A percentile compares a stretch with the other conserved stretches of the same genome.
These are phyloP conservation scores for Grammothele lineata DNA, from an alignment of 768 basidiomycete species.

Conservation along the genomic window DNA sequence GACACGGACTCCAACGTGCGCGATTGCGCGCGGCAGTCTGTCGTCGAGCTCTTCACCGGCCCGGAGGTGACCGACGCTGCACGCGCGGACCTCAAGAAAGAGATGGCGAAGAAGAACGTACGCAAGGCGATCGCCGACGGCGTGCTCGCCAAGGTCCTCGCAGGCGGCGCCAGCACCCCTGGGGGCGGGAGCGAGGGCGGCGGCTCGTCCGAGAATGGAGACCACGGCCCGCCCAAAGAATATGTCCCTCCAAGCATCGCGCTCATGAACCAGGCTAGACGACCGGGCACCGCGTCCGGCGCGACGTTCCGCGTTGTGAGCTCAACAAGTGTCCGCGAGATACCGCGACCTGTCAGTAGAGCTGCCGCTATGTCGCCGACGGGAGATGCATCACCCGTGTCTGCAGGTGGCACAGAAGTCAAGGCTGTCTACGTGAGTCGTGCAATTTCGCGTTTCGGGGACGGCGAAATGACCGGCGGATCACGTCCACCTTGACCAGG, in stretches of 20 bases:
- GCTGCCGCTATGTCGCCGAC: conserved; percentile 42
- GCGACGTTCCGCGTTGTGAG: conserved; percentile 43
- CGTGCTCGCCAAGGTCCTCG: conserved; percentile 65
- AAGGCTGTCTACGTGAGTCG: conserved; percentile 65
- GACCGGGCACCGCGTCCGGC: conserved; percentile 27
- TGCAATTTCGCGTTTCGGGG: neutral
- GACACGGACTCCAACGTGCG: conserved; percentile 90
- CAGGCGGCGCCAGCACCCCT: conserved; percentile 33
- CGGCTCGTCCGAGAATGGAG: conserved; percentile 60
- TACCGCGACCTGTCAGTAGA: conserved; percentile 58
- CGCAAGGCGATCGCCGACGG: conserved; percentile 84
- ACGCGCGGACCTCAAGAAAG: conserved; percentile 90
- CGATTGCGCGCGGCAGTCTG: conserved; percentile 74
- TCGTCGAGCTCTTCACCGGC: conserved; percentile 83
- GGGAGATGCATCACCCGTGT: conserved; percentile 35
- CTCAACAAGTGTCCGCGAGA: conserved; percentile 44
- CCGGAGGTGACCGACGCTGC: conserved; percentile 81
- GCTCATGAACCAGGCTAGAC: conserved; percentile 42
- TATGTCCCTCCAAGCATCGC: conserved; percentile 76
- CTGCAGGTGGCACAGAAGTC: conserved; percentile 36
- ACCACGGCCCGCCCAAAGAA: no score
- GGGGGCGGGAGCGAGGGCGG: conserved; percentile 29
- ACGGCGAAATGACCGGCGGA: no score
- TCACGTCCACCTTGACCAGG: conserved; percentile 34
- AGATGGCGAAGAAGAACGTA: conserved; percentile 79